Percentiles rank a stretch among this genome's conserved stretches.
These are phyloP conservation scores for Esteya vermicola DNA, from an alignment of 2,329 filamentous ascomycete genomes.

Conservation along the genomic window DNA sequence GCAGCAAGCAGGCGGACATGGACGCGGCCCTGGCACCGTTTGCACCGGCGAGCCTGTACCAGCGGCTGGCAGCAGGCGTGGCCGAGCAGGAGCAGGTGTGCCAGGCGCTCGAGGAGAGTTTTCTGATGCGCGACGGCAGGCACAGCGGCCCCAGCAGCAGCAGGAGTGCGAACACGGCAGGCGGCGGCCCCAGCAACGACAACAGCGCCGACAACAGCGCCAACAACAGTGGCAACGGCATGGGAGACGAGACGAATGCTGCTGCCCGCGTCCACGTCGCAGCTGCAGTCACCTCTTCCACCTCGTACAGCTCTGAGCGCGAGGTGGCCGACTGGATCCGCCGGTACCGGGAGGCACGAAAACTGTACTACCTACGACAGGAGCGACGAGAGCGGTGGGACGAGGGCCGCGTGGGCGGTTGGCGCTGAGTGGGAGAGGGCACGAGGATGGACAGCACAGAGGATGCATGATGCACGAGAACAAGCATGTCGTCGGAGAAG, in stretches of 20 bases:
- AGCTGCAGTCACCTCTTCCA: no score
- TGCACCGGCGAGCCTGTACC: conserved; percentile 75
- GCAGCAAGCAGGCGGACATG: conserved; percentile 76
- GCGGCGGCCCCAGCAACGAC: no score
- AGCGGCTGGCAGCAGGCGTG: conserved; percentile 60
- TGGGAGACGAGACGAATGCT: no score
- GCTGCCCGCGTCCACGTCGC: neutral
- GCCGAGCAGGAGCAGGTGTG: conserved; percentile 74
- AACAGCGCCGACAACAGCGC: no score
- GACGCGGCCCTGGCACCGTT: conserved; percentile 74
- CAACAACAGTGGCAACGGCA: no score
- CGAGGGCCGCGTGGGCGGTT: conserved; percentile 85
- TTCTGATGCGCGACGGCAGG: conserved; percentile 36
- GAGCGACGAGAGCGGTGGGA: conserved; percentile 93
- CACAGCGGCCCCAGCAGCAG: neutral
- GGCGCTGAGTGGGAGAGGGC: conserved; percentile 42
- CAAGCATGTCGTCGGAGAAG: no score
- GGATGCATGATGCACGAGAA: no score
- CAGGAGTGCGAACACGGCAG: neutral
- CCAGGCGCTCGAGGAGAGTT: conserved; percentile 79
- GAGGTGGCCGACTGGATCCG: conserved; percentile 78
- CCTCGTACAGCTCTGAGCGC: no score
- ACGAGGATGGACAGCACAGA: no score
- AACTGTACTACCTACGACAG: conserved; percentile 62
- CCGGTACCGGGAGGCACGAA: conserved; percentile 66